Conservation (phyloP, 2,329 filamentous ascomycete species). For the Apiospora kogelbergensis region DNA sequence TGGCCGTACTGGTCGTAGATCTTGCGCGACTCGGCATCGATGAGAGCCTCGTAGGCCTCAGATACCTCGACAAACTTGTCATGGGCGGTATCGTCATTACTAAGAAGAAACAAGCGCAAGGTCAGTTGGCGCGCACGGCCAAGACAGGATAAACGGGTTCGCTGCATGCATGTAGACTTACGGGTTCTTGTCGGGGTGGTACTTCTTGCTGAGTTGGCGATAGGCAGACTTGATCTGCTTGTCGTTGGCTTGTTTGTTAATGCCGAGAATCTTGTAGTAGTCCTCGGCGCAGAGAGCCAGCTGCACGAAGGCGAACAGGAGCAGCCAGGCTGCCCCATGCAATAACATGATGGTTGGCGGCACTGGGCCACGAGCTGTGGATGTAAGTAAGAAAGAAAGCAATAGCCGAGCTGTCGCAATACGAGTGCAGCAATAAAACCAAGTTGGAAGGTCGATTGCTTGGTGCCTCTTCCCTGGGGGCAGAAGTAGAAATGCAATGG, state of each 20-base stretch:
- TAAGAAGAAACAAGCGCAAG: background rate
- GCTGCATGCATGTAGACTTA: slow-evolving; percentile 44
- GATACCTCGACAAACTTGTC: slow-evolving; percentile 92
- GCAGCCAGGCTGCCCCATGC: slow-evolving; percentile 46
- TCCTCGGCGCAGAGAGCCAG: slow-evolving; percentile 64
- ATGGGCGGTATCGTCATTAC: slow-evolving; percentile 75
- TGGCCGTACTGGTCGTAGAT: slow-evolving; percentile 95
- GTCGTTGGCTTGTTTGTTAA: slow-evolving; percentile 77
- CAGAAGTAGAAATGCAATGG: background rate
- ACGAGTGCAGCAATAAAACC: slow-evolving; percentile 1
- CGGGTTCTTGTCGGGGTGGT: slow-evolving; percentile 97
- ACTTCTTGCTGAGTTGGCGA: slow-evolving; percentile 88
- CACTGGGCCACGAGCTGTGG: background rate
- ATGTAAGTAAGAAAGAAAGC: background rate
- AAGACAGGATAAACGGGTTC: background rate
- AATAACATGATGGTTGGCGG: slow-evolving; percentile 47
- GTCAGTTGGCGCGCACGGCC: background rate
- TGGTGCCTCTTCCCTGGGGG: background rate
- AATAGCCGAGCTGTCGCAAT: background rate
- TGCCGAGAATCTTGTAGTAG: slow-evolving; percentile 72
- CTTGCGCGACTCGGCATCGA: slow-evolving; percentile 73
- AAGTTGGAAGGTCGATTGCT: background rate
- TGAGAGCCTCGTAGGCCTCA: slow-evolving; percentile 92
- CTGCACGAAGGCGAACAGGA: slow-evolving; percentile 55
- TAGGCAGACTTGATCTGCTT: slow-evolving; percentile 94